A percentile compares a stretch with the other conserved stretches of the same genome.
phyloP scores from a whole-genome alignment of 148 eudicot genomes.

The Nepenthes gracilis region DNA sequence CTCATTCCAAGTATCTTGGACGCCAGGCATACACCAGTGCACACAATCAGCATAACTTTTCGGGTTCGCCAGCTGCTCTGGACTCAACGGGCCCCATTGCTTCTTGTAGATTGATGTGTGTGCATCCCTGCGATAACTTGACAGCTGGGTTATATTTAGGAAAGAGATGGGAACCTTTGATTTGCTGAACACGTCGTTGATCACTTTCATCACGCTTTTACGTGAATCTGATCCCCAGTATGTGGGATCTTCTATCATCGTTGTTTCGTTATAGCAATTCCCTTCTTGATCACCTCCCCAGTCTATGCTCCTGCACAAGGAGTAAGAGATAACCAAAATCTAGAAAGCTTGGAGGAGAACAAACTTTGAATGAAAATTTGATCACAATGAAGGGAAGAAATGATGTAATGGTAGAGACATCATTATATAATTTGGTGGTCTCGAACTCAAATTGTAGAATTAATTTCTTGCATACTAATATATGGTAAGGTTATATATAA shows the following conservation, averaged over 20 bases:
- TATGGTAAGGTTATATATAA: no score
- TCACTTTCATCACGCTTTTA: conserved; percentile 65
- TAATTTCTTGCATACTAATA: no score
- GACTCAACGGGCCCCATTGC: conserved; percentile 71
- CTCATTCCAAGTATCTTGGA: conserved; percentile 97
- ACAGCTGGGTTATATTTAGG: conserved; percentile 76
- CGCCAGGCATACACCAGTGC: conserved; percentile 92
- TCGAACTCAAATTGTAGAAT: no score
- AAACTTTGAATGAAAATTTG: no score
- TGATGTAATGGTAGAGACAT: no score
- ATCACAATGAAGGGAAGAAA: no score
- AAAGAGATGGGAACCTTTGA: conserved; percentile 54
- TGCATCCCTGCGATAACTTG: conserved; percentile 76
- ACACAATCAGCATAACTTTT: conserved; percentile 80
- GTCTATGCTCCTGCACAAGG: conserved; percentile 45
- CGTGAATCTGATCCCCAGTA: conserved; percentile 80
- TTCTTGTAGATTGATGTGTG: conserved; percentile 92
- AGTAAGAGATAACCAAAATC: no score
- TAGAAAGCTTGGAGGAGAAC: no score
- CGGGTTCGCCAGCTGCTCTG: conserved; percentile 72
- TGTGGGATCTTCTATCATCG: conserved; percentile 46
- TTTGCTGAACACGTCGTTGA: conserved; percentile 51
- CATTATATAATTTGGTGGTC: no score
- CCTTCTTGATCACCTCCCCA: conserved; percentile 74
- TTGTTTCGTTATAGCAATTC: conserved; percentile 81